Conservation (phyloP, 2,329 filamentous ascomycete species). For the Cytospora leucostoma region DNA sequence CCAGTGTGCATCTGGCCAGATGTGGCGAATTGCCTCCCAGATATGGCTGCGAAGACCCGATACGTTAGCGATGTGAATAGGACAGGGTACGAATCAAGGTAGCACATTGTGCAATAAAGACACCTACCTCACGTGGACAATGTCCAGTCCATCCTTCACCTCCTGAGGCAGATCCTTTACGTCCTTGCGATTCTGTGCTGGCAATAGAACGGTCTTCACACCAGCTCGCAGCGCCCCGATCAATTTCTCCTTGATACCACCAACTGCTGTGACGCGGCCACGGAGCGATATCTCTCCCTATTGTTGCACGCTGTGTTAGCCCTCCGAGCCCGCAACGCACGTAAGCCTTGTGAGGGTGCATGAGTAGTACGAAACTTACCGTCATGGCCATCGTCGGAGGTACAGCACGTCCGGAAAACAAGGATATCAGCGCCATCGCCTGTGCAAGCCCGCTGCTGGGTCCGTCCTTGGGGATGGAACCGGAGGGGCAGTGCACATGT, state of each 20-base stretch:
- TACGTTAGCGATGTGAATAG: slow-evolving; percentile 30
- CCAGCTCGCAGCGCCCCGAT: slow-evolving; percentile 92
- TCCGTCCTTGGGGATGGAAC: slow-evolving; percentile 93
- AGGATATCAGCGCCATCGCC: slow-evolving; percentile 86
- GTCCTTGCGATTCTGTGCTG: slow-evolving; percentile 88
- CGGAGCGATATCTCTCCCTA: slow-evolving; percentile 75
- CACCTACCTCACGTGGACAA: slow-evolving; percentile 82
- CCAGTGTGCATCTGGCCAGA: slow-evolving; percentile 92
- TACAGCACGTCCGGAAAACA: slow-evolving; percentile 84
- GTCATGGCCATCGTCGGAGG: slow-evolving; percentile 97
- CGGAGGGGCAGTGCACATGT: slow-evolving; percentile 93
- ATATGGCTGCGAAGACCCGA: slow-evolving; percentile 64
- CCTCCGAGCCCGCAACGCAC: slow-evolving; percentile 30
- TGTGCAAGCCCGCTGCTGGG: slow-evolving; percentile 88
- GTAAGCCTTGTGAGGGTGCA: slow-evolving; percentile 25
- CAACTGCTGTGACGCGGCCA: slow-evolving; percentile 88
- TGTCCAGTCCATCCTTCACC: slow-evolving; percentile 82
- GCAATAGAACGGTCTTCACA: slow-evolving; percentile 90
- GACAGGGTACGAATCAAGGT: slow-evolving; percentile 27
- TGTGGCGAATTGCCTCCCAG: slow-evolving; percentile 86
- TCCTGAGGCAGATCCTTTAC: slow-evolving; percentile 87
- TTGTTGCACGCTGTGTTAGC: slow-evolving; percentile 35
- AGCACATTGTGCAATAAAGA: slow-evolving; percentile 45
- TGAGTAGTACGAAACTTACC: slow-evolving; percentile 45
- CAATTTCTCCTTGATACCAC: slow-evolving; percentile 97